These are phyloP conservation scores for Neocallimastix lanati DNA, from an alignment of 192 early-diverging fungal genomes.

Conservation along the genomic window DNA sequence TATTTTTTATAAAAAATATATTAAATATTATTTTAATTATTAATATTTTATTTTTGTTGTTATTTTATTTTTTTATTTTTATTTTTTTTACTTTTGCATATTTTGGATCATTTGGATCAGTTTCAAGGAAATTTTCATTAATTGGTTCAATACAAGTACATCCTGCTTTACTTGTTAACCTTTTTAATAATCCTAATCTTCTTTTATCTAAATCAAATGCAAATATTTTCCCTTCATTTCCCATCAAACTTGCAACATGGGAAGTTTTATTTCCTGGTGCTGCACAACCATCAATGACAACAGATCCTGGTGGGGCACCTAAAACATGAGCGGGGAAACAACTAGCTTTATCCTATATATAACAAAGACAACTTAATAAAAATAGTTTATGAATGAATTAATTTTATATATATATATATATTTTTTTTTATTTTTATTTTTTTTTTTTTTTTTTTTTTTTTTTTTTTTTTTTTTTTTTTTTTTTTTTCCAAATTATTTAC, in stretches of 20 bases:
- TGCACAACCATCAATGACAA: constrained; percentile 86
- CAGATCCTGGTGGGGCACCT: constrained; percentile 23
- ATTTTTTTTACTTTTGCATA: constrained; percentile 13
- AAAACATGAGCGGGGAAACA: constrained; percentile 84
- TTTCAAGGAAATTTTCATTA: constrained; percentile 58
- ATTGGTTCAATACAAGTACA: constrained; percentile 57
- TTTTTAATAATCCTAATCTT: constrained; percentile 52
- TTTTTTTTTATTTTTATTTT: too few species aligned
- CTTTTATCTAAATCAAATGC: constrained; percentile 76
- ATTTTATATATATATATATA: too few species aligned
- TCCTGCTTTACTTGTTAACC: constrained; percentile 54
- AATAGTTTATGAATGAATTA: too few species aligned
- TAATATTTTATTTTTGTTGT: too few species aligned
- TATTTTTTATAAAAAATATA: too few species aligned
- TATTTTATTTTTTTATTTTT: too few species aligned
- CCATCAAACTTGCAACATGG: constrained; percentile 76
- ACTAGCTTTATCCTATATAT: constrained; percentile 66
- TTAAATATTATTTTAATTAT: too few species aligned
- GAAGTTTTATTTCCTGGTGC: constrained; percentile 97
- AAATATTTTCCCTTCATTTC: constrained; percentile 65
- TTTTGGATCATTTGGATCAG: constrained; percentile 42
- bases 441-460: too few species aligned
- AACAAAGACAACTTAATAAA: too few species aligned
- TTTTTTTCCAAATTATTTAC: too few species aligned
- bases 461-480: too few species aligned